Evolutionary conservation across 1,284 basidiomycete species (phyloP).

Genomic region (Irpex sp.): DNA sequence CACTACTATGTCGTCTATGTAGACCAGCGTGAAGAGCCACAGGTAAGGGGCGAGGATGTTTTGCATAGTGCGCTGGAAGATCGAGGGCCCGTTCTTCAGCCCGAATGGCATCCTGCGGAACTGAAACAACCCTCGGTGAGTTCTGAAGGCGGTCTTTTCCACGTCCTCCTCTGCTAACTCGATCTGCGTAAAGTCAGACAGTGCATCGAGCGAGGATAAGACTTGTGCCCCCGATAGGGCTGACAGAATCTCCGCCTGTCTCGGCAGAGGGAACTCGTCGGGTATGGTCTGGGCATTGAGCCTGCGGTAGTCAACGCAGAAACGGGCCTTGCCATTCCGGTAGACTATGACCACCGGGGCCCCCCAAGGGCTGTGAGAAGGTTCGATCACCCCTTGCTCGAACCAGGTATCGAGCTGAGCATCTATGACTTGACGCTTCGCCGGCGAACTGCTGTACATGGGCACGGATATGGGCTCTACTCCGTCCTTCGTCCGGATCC

Average conservation of each 20-base stretch:
- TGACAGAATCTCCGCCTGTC: slow-evolving; percentile 33
- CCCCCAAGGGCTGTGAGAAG: slow-evolving; percentile 29
- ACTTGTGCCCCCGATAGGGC: slow-evolving; percentile 28
- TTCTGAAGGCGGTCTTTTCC: slow-evolving; percentile 34
- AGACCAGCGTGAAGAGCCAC: too few species aligned
- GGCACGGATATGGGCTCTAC: slow-evolving; percentile 18
- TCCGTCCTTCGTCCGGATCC: neutral
- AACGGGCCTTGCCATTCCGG: slow-evolving; percentile 25
- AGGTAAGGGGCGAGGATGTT: too few species aligned
- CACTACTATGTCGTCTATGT: too few species aligned
- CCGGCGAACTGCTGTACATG: slow-evolving; percentile 24
- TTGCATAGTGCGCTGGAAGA: too few species aligned
- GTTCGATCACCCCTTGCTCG: slow-evolving; percentile 26
- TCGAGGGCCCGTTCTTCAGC: too few species aligned
- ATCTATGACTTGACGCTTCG: slow-evolving; percentile 27
- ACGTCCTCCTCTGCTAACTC: slow-evolving; percentile 24
- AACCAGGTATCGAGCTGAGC: slow-evolving; percentile 27
- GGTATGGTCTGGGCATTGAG: slow-evolving; percentile 29
- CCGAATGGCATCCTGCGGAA: slow-evolving; percentile 1
- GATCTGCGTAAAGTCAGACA: slow-evolving; percentile 37
- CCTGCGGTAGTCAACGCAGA: slow-evolving; percentile 15
- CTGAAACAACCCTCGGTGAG: slow-evolving; percentile 24
- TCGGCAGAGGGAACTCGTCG: slow-evolving; percentile 38
- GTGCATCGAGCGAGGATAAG: slow-evolving; percentile 32
- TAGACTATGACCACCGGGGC: slow-evolving; percentile 29